Evolutionary conservation across 2,329 filamentous ascomycete species (phyloP).

Genomic region (Coniella vitis): DNA sequence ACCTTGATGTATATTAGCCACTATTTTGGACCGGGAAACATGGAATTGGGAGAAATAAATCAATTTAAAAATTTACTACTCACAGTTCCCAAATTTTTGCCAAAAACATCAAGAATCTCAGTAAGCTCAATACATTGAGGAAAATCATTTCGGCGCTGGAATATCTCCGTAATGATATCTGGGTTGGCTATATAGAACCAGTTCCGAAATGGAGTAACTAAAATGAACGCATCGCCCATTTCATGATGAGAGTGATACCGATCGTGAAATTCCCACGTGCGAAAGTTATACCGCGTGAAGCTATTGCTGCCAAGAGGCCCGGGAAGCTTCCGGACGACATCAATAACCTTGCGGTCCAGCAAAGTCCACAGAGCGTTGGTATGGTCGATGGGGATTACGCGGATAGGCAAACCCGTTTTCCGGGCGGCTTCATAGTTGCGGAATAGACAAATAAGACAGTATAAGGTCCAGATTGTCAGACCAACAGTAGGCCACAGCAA

Average conservation of each 20-base stretch:
- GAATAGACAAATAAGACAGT: conserved; percentile 3
- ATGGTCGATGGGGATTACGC: conserved; percentile 26
- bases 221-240: conserved; percentile 20
- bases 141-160: neutral
- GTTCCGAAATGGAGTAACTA: neutral
- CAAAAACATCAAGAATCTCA: conserved; percentile 5
- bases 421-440: conserved; percentile 20
- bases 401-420: conserved; percentile 25
- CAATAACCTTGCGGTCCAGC: conserved; percentile 20
- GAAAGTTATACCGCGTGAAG: conserved; percentile 27
- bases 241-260: conserved; percentile 16
- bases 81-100: conserved; percentile 6
- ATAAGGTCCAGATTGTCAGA: neutral
- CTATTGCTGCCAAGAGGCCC: conserved; percentile 22
- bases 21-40: no score
- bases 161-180: neutral
- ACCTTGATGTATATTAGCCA: conserved; percentile 4
- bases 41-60: neutral
- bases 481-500: neutral
- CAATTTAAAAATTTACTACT: no score
- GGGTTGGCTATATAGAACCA: conserved; percentile 4
- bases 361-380: conserved; percentile 27
- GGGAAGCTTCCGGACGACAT: conserved; percentile 19
- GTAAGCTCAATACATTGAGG: neutral
- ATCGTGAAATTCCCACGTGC: conserved; percentile 17